Conservation (phyloP, 805 yeast genomes). For the Priceomyces medius region DNA sequence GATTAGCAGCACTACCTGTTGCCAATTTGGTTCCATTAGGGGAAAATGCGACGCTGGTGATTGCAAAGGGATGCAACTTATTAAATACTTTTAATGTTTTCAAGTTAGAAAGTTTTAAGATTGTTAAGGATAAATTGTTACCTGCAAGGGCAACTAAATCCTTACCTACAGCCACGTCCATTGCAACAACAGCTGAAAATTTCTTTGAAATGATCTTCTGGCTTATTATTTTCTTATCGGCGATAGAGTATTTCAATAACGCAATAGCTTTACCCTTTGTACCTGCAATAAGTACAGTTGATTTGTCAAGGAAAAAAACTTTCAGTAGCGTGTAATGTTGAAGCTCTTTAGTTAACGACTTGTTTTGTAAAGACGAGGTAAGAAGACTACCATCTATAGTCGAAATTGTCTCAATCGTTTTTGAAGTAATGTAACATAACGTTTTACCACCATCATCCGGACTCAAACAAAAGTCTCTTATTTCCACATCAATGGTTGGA, state of each 20-base stretch:
- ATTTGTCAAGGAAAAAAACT: slow-evolving; percentile 38
- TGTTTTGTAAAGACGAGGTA: slow-evolving; percentile 22
- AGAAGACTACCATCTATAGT: slow-evolving; percentile 44
- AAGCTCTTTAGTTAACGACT: slow-evolving; percentile 20
- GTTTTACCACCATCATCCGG: slow-evolving; percentile 58
- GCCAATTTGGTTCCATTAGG: slow-evolving; percentile 67
- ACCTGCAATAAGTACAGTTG: slow-evolving; percentile 34
- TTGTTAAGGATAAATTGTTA: slow-evolving; percentile 62
- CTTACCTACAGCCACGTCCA: slow-evolving; percentile 43
- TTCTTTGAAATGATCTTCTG: slow-evolving; percentile 44
- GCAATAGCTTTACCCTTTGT: slow-evolving; percentile 37
- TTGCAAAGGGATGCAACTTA: slow-evolving; percentile 74
- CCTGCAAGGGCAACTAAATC: slow-evolving; percentile 58
- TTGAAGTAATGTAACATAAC: slow-evolving; percentile 59
- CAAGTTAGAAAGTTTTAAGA: slow-evolving; percentile 55
- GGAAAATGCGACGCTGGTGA: slow-evolving; percentile 69
- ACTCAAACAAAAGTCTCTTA: slow-evolving; percentile 64
- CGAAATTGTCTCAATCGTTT: slow-evolving; percentile 52
- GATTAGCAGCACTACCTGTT: slow-evolving; percentile 73
- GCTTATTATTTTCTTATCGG: slow-evolving; percentile 41
- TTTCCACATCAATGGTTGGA: slow-evolving; percentile 49
- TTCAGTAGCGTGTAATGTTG: slow-evolving; percentile 37
- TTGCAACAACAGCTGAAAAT: slow-evolving; percentile 54
- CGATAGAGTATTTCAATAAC: slow-evolving; percentile 44
- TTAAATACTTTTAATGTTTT: slow-evolving; percentile 49